These are phyloP conservation scores for Kluyveromyces lactis DNA, from an alignment of 805 yeast genomes.

Conservation along the genomic window DNA sequence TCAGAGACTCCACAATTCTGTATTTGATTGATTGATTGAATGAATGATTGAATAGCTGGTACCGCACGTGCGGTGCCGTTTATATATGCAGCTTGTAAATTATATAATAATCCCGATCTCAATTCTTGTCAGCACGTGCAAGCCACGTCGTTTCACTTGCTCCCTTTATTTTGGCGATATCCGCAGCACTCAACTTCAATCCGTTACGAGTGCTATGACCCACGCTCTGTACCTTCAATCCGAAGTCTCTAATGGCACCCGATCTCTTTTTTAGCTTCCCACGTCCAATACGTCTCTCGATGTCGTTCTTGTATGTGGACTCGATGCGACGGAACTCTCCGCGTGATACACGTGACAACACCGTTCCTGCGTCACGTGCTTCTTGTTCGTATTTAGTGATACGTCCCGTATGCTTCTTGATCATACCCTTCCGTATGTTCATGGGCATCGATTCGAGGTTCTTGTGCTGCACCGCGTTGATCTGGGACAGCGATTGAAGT, in stretches of 20 bases:
- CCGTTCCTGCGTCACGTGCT: constrained; percentile 84
- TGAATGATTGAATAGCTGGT: no score
- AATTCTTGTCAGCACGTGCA: no score
- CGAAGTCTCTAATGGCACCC: constrained; percentile 63
- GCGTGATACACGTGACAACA: constrained; percentile 62
- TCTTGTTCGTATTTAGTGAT: constrained; percentile 56
- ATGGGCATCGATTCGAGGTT: constrained; percentile 79
- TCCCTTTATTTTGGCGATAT: constrained; percentile 39
- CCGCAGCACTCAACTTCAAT: constrained; percentile 56
- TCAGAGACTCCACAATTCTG: no score
- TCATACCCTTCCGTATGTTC: constrained; percentile 79
- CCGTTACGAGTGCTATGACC: constrained; percentile 80
- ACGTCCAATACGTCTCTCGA: constrained; percentile 35
- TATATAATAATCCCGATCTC: no score
- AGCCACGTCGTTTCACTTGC: no score
- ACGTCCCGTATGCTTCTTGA: constrained; percentile 44
- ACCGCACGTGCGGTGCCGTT: no score
- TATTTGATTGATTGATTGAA: no score
- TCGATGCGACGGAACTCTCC: constrained; percentile 60
- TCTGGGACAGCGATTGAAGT: constrained; percentile 39
- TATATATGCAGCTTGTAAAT: no score
- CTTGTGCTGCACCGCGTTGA: constrained; percentile 32
- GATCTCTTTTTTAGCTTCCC: no score
- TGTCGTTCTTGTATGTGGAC: constrained; percentile 31
- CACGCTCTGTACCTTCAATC: constrained; percentile 65